A percentile compares a stretch with the other conserved stretches of the same genome.
Evolutionary conservation across 208 protist species (phyloP).

Genomic region (Trichomonas gallinae): DNA sequence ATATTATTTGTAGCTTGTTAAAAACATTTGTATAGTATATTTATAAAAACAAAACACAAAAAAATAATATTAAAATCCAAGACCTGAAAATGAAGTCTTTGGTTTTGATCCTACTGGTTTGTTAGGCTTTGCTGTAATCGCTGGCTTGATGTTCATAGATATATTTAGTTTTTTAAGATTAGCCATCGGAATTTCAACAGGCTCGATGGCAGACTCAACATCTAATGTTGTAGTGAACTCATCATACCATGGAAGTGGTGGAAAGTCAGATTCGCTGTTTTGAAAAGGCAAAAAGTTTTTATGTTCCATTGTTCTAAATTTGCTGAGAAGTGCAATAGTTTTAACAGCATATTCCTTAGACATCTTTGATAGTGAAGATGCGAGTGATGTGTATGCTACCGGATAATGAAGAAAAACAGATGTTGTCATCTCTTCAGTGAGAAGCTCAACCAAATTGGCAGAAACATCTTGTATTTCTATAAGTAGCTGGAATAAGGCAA

Average conservation of each 20-base stretch:
- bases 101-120: not conserved
- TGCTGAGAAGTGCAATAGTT: not conserved
- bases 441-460: not conserved
- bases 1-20: no score
- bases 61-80: not conserved
- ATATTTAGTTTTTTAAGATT: not conserved
- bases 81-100: not conserved
- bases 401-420: constrained; percentile 6
- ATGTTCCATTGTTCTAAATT: not conserved
- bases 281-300: not conserved
- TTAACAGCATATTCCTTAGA: not conserved
- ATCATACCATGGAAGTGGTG: not conserved
- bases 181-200: not conserved
- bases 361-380: not conserved
- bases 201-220: not conserved
- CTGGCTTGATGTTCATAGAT: not conserved
- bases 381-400: not conserved
- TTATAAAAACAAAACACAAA: not conserved
- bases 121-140: not conserved
- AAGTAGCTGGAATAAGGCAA: not conserved
- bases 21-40: not conserved
- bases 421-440: not conserved
- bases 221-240: not conserved
- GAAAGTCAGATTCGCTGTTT: not conserved
- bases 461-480: not conserved